Evolutionary conservation across 192 early-diverging fungal species (phyloP), one percentile per base, ranked within the genome.

Genomic region (Coemansia sp.): DNA sequence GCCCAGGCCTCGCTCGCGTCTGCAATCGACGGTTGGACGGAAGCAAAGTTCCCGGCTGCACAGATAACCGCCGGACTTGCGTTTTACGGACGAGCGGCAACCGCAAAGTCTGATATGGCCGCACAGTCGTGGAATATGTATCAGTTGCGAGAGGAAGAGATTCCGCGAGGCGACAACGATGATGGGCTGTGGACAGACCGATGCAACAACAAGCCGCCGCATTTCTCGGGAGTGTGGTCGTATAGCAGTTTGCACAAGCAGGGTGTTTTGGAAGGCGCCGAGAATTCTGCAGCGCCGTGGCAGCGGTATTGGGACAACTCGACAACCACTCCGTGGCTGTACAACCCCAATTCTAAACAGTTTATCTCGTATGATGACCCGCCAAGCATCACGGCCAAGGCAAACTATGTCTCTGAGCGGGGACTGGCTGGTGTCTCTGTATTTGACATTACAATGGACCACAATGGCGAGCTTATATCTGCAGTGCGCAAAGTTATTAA

Each of bases 341-440:
- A 84, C 64, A 85, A 87, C 39, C 59, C 82, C 0, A 45, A 65
- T 0, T 70, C 70, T 24, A 89, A 88, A 41, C 71, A 70, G 11
- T 93, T 85, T 65, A 86, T 93, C 37, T 88, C 87, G 1, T 93
- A 93, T 64, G 92, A 93, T 69, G 92, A 93, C 63, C 73, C 82
- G 19, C 54, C 75, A 17, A 90, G 88, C n/a, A 49, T 93, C 8
- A 58, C 70, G 5, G 76, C 80, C 60, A 93, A 93, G 64, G 76
- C 85, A 8, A 62, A 75, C 9, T 83, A 81, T 67, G 85, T 82
- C 17, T 58, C 71, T 1, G 73, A 64, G 1, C 66, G 74, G 6
- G 83, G 79, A 2, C 73, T 93, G 27, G 76, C 67, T 12, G 90
- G 90, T 62, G 78, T 91, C 10, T 80, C 87, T 68, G 69, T 86